Conservation (phyloP, 768 basidiomycete species). For the Suillus clintonianus region DNA sequence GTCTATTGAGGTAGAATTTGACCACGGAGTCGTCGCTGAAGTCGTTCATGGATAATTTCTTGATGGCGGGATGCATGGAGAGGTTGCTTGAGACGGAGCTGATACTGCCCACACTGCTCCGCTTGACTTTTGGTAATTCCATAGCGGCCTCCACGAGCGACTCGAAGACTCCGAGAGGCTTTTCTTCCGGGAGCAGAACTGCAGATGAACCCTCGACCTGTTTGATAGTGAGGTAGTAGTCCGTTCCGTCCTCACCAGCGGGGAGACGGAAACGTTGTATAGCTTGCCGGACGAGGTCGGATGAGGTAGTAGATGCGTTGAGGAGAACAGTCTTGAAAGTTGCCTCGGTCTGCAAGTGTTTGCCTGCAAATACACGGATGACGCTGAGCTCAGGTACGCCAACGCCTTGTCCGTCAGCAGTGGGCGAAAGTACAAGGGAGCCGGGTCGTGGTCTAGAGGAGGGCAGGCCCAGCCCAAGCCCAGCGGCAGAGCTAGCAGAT, state of each 20-base stretch:
- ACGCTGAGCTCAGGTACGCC: conserved; percentile 86
- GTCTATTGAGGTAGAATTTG: conserved; percentile 91
- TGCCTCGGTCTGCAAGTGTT: conserved; percentile 87
- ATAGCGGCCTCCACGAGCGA: conserved; percentile 77
- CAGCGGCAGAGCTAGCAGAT: conserved; percentile 41
- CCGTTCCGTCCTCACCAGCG: conserved; percentile 52
- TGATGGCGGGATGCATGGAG: conserved; percentile 94
- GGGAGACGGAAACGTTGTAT: conserved; percentile 91
- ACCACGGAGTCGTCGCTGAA: conserved; percentile 96
- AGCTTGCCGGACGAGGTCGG: conserved; percentile 87
- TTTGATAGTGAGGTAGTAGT: conserved; percentile 90
- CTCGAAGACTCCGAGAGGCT: conserved; percentile 90
- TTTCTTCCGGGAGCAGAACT: conserved; percentile 67
- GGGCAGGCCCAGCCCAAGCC: conserved; percentile 49
- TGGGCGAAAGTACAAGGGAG: conserved; percentile 69
- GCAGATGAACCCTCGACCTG: conserved; percentile 89
- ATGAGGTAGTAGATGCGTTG: conserved; percentile 80
- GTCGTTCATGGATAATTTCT: conserved; percentile 93
- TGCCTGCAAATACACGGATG: conserved; percentile 93
- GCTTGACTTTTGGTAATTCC: conserved; percentile 85
- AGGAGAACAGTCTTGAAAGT: conserved; percentile 98
- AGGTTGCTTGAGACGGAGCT: conserved; percentile 91
- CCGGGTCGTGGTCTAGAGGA: conserved; percentile 68
- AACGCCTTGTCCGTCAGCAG: conserved; percentile 60
- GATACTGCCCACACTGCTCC: conserved; percentile 92